These are phyloP conservation scores for Paecilomyces sp. DNA, from an alignment of 2,329 filamentous ascomycete genomes.

Conservation along the genomic window DNA sequence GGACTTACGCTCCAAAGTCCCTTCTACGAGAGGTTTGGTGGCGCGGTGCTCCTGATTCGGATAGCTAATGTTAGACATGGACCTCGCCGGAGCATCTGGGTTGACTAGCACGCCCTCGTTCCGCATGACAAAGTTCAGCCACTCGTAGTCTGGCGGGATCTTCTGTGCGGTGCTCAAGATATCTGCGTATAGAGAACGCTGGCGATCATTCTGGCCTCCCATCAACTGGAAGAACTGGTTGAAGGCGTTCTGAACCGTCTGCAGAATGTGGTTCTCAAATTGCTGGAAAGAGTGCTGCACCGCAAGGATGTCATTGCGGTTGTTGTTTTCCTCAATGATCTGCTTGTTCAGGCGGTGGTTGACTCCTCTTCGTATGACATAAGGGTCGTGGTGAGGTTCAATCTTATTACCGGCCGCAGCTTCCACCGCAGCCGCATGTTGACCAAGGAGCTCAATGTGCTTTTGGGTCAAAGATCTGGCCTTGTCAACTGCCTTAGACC, in stretches of 20 bases:
- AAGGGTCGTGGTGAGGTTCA: conserved; percentile 72
- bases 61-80: conserved; percentile 68
- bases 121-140: conserved; percentile 73
- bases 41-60: conserved; percentile 79
- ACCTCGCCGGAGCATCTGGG: conserved; percentile 65
- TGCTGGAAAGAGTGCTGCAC: conserved; percentile 85
- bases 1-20: conserved; percentile 82
- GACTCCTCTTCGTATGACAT: conserved; percentile 75
- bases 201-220: conserved; percentile 73
- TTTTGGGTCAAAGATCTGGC: conserved; percentile 80
- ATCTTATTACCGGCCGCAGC: conserved; percentile 62
- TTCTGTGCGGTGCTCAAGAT: conserved; percentile 71
- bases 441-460: conserved; percentile 87
- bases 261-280: conserved; percentile 81
- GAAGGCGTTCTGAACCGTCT: conserved; percentile 74
- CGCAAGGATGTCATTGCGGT: conserved; percentile 79
- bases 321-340: conserved; percentile 91
- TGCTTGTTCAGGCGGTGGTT: conserved; percentile 82
- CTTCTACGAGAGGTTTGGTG: conserved; percentile 79
- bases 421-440: conserved; percentile 74
- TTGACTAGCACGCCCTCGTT: conserved; percentile 69
- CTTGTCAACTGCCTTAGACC: conserved; percentile 86
- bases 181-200: conserved; percentile 72
- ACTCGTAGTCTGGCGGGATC: conserved; percentile 81
- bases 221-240: conserved; percentile 76